These are phyloP conservation scores for Colletotrichum sojae DNA, from an alignment of 2,329 filamentous ascomycete species.

Conservation along the genomic window DNA sequence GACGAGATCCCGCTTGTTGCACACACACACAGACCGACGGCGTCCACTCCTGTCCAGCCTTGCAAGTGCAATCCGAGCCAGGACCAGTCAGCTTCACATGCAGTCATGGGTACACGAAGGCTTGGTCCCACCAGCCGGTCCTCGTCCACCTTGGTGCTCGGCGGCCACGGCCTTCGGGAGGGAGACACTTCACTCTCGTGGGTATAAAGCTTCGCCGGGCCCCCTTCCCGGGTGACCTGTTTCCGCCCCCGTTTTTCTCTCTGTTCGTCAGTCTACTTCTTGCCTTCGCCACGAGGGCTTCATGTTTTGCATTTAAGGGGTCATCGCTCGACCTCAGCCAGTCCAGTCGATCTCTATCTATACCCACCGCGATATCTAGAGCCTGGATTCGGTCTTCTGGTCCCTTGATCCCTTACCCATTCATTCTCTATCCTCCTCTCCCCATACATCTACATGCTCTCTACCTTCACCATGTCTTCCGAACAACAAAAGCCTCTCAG, in stretches of 20 bases:
- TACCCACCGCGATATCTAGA: slow-evolving; percentile 13
- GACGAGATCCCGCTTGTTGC: slow-evolving; percentile 4
- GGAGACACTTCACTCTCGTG: slow-evolving; percentile 3
- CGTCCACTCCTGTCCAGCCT: slow-evolving; percentile 15
- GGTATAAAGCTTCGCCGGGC: slow-evolving; percentile 34
- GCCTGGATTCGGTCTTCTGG: slow-evolving; percentile 18
- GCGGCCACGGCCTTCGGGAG: slow-evolving; percentile 26
- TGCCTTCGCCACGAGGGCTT: slow-evolving; percentile 11
- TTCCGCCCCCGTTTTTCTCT: slow-evolving; percentile 7
- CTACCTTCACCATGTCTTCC: slow-evolving; percentile 22
- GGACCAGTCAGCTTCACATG: slow-evolving; percentile 29
- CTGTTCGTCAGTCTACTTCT: slow-evolving; percentile 21
- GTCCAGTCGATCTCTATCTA: slow-evolving; percentile 33
- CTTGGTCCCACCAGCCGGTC: slow-evolving; percentile 22
- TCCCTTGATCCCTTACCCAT: slow-evolving; percentile 15
- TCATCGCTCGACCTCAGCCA: slow-evolving; percentile 17
- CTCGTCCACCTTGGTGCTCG: slow-evolving; percentile 23
- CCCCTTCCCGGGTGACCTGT: slow-evolving; percentile 10
- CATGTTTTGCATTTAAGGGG: slow-evolving; percentile 10
- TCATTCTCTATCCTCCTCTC: background rate
- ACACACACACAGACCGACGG: slow-evolving; percentile 12
- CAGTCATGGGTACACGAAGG: slow-evolving; percentile 27
- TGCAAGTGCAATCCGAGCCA: slow-evolving; percentile 23
- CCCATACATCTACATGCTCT: background rate
- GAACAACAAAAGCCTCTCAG: slow-evolving; percentile 45